Percentiles rank a stretch among this genome's conserved stretches.
These are phyloP conservation scores for Yamadazyma dendronema DNA, from an alignment of 1,139 yeast genomes.

Conservation along the genomic window DNA sequence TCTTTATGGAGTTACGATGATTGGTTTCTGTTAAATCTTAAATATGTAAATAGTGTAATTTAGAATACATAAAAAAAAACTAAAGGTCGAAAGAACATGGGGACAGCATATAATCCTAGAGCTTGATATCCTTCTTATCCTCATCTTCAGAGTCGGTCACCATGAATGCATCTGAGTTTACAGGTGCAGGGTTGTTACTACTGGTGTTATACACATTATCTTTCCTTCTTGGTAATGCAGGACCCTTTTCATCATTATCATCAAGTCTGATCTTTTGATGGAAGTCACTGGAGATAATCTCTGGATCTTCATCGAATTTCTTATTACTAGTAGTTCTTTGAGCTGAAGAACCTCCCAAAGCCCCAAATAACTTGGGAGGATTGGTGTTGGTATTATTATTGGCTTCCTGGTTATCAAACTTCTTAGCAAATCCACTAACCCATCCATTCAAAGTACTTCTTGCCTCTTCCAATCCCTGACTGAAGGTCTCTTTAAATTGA, in stretches of 20 bases:
- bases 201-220: conserved; percentile 13
- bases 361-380: conserved; percentile 42
- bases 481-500: conserved; percentile 66
- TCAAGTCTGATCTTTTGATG: conserved; percentile 52
- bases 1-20: conserved; percentile 3
- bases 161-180: conserved; percentile 67
- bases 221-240: conserved; percentile 15
- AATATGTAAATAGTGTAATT: conserved; percentile 18
- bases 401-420: conserved; percentile 32
- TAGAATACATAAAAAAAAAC: conserved; percentile 6
- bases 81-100: no score
- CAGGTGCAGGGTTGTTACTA: conserved; percentile 41
- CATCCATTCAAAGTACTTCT: conserved; percentile 74
- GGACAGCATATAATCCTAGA: no score
- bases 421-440: conserved; percentile 72
- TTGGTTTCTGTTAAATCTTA: conserved; percentile 1
- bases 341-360: conserved; percentile 46
- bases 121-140: conserved; percentile 25
- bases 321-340: conserved; percentile 30
- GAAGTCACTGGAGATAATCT: conserved; percentile 52
- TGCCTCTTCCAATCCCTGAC: conserved; percentile 83
- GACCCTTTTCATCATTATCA: conserved; percentile 38
- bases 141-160: conserved; percentile 82
- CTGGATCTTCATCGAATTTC: conserved; percentile 55
- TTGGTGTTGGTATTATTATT: no score